phyloP scores from a whole-genome alignment of 768 basidiomycete species.

The Pulveroboletus sp. region DNA sequence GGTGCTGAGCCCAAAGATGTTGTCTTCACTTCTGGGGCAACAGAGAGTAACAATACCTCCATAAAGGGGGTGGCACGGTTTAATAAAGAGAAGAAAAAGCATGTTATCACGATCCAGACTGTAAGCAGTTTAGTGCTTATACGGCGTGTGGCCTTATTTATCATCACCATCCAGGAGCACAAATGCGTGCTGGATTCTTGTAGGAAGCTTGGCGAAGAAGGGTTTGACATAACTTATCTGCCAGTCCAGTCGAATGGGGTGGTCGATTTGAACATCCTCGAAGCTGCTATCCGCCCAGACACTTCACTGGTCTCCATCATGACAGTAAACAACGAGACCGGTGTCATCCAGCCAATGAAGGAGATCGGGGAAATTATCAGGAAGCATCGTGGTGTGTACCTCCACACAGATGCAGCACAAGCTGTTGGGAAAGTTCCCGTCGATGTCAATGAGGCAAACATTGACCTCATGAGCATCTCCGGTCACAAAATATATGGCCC shows the following conservation, averaged over 20 bases:
- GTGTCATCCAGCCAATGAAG: constrained; percentile 94
- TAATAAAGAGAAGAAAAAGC: constrained; percentile 87
- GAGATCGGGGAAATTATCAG: constrained; percentile 87
- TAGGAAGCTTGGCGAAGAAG: constrained; percentile 91
- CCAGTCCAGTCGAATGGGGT: constrained; percentile 87
- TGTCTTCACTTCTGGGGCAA: constrained; percentile 96
- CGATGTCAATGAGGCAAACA: constrained; percentile 92
- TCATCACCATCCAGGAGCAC: constrained; percentile 66
- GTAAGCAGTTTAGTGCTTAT: constrained; percentile 40
- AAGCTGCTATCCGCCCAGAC: constrained; percentile 86
- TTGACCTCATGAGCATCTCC: constrained; percentile 94
- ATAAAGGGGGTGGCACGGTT: constrained; percentile 97
- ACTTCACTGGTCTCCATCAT: constrained; percentile 95
- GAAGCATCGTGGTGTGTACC: constrained; percentile 85
- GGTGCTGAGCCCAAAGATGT: constrained; percentile 95
- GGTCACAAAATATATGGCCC: constrained; percentile 99
- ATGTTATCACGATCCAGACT: constrained; percentile 93
- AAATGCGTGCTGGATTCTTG: constrained; percentile 99
- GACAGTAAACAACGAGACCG: constrained; percentile 99
- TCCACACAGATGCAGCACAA: constrained; percentile 98
- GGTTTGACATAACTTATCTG: constrained; percentile 97
- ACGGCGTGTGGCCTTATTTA: background rate
- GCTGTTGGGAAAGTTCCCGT: constrained; percentile 88
- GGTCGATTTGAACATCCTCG: constrained; percentile 72
- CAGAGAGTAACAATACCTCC: constrained; percentile 95